These are phyloP conservation scores for Microcos paniculata DNA, from an alignment of 345 rosid species.

Conservation along the genomic window DNA sequence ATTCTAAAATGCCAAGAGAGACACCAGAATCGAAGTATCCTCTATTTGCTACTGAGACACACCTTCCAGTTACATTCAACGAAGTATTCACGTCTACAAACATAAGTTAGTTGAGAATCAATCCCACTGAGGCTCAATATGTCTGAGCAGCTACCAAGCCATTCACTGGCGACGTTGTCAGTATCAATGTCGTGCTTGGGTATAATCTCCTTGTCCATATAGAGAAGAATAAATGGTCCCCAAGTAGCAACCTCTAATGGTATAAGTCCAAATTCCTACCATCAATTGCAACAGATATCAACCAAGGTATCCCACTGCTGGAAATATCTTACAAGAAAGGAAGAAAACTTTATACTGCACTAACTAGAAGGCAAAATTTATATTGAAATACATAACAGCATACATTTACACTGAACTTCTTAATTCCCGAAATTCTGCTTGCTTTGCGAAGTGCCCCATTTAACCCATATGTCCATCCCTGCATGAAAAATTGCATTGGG, in stretches of 20 bases:
- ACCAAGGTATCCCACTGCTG: constrained; percentile 15
- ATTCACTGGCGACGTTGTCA: constrained; percentile 47
- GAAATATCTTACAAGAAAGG: constrained; percentile 6
- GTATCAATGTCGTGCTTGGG: constrained; percentile 26
- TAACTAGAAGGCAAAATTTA: constrained; percentile 19
- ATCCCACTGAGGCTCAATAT: constrained; percentile 54
- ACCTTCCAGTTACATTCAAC: constrained; percentile 96
- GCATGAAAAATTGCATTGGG: constrained; percentile 16
- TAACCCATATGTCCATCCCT: constrained; percentile 92
- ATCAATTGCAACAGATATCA: constrained; percentile 26
- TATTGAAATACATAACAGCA: constrained; percentile 18
- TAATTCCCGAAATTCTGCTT: constrained; percentile 62
- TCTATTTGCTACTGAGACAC: neutral
- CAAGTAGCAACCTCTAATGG: constrained; percentile 67
- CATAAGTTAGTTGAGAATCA: constrained; percentile 54
- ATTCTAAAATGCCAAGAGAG: neutral
- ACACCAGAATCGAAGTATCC: neutral
- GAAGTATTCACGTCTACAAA: constrained; percentile 73
- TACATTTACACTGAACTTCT: constrained; percentile 58
- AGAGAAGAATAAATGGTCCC: constrained; percentile 92
- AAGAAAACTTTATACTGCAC: neutral
- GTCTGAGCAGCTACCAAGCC: constrained; percentile 80
- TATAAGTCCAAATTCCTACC: constrained; percentile 78
- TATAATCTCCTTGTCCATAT: constrained; percentile 35
- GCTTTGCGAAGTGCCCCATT: constrained; percentile 81